These are phyloP conservation scores for Marasmius tenuissimus DNA, from an alignment of 1,284 basidiomycete genomes.

Conservation along the genomic window DNA sequence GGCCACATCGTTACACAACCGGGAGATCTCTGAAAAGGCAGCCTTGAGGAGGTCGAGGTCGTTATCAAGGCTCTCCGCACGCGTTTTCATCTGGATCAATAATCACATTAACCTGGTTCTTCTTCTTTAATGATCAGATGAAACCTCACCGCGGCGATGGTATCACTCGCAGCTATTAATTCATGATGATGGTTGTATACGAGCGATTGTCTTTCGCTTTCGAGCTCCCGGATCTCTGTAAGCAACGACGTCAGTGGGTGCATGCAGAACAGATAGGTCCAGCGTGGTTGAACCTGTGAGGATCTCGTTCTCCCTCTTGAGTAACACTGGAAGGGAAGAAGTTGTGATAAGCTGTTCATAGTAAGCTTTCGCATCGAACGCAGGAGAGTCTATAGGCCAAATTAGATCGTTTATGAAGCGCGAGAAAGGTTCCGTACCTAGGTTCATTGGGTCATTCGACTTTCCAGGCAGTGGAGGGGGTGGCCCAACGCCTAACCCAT, in stretches of 20 bases:
- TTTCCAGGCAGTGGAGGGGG: slow-evolving; percentile 58
- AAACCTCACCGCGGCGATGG: slow-evolving; percentile 75
- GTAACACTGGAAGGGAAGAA: slow-evolving; percentile 64
- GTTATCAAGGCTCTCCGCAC: slow-evolving; percentile 78
- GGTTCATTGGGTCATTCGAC: slow-evolving; percentile 72
- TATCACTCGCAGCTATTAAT: slow-evolving; percentile 88
- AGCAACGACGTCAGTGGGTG: slow-evolving; percentile 3
- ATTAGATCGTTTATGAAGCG: neutral
- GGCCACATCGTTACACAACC: slow-evolving; percentile 70
- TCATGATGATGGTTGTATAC: slow-evolving; percentile 96
- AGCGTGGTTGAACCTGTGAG: slow-evolving; percentile 48
- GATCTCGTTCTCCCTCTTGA: slow-evolving; percentile 80
- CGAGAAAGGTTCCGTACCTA: slow-evolving; percentile 45
- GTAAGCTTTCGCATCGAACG: slow-evolving; percentile 79
- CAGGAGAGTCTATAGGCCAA: slow-evolving; percentile 62
- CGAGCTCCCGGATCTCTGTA: slow-evolving; percentile 82
- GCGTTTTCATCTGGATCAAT: slow-evolving; percentile 70
- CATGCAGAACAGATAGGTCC: too few species aligned
- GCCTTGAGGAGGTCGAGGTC: slow-evolving; percentile 79
- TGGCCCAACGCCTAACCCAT: slow-evolving; percentile 73
- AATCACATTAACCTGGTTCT: neutral
- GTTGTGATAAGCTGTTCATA: slow-evolving; percentile 85
- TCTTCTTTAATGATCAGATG: neutral
- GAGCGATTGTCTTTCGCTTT: slow-evolving; percentile 85
- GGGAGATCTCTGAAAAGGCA: slow-evolving; percentile 83